These are phyloP conservation scores for Trametes punicea DNA, from an alignment of 768 basidiomycete genomes.

Conservation along the genomic window DNA sequence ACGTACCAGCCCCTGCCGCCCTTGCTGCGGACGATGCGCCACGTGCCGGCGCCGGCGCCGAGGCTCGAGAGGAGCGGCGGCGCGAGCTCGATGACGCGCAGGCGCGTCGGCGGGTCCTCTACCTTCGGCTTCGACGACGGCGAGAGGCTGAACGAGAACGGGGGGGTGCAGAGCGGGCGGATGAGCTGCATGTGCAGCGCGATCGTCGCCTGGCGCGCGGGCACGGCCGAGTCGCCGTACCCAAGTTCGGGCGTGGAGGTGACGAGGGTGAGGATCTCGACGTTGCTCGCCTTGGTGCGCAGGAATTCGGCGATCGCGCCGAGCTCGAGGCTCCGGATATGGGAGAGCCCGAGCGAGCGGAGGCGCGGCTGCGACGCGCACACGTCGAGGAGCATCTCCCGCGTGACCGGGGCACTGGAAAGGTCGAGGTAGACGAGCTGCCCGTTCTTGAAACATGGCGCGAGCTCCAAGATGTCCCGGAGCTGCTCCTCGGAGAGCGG, in stretches of 20 bases:
- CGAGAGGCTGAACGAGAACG: constrained; percentile 61
- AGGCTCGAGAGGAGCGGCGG: constrained; percentile 65
- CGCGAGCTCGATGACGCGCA: constrained; percentile 87
- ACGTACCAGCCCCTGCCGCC: constrained; percentile 96
- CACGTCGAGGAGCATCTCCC: constrained; percentile 43
- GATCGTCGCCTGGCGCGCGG: constrained; percentile 67
- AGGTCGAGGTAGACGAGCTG: constrained; percentile 85
- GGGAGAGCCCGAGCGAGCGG: constrained; percentile 86
- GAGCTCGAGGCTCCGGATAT: constrained; percentile 72
- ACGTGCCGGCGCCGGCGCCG: constrained; percentile 76
- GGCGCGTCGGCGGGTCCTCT: constrained; percentile 55
- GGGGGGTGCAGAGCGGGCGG: constrained; percentile 74
- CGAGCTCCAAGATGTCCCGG: constrained; percentile 57
- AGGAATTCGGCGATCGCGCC: constrained; percentile 67
- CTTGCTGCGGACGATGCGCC: constrained; percentile 89
- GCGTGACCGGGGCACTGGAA: constrained; percentile 75
- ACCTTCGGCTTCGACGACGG: constrained; percentile 30
- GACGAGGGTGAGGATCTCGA: constrained; percentile 84
- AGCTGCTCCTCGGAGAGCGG: constrained; percentile 69
- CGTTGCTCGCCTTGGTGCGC: constrained; percentile 58
- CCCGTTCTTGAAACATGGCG: constrained; percentile 78
- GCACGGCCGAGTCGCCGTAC: too few relatives aligned
- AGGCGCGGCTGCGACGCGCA: constrained; percentile 68
- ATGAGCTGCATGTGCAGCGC: constrained; percentile 76
- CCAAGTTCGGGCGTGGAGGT: constrained; percentile 75